These are phyloP conservation scores for Alternaria hordeiaustralica DNA, from an alignment of 2,329 filamentous ascomycete species.

Conservation along the genomic window DNA sequence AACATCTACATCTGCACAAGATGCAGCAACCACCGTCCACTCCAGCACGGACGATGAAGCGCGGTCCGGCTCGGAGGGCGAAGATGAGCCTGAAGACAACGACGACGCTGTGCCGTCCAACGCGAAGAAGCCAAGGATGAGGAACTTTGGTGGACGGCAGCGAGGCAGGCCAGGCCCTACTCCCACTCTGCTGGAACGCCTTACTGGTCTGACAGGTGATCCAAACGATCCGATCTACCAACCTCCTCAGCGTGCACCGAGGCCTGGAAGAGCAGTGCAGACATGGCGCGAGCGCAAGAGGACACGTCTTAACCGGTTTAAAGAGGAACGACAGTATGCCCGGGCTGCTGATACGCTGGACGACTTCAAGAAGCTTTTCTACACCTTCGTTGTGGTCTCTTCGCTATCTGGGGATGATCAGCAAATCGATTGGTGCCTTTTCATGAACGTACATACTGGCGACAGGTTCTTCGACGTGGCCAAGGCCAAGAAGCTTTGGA, in stretches of 20 bases:
- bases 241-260: slow-evolving; percentile 16
- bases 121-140: slow-evolving; percentile 11
- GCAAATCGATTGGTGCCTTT: slow-evolving; percentile 51
- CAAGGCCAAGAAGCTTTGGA: slow-evolving; percentile 49
- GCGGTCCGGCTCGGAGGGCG: slow-evolving; percentile 14
- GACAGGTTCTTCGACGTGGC: slow-evolving; percentile 43
- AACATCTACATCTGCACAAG: not conserved
- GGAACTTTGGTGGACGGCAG: slow-evolving; percentile 7
- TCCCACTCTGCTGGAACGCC: slow-evolving; percentile 42
- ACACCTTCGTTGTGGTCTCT: slow-evolving; percentile 38
- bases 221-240: slow-evolving; percentile 36
- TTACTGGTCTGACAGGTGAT: slow-evolving; percentile 45
- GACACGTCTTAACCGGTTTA: slow-evolving; percentile 11
- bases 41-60: slow-evolving; percentile 18
- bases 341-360: slow-evolving; percentile 28
- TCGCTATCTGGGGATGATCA: slow-evolving; percentile 46
- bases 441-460: slow-evolving; percentile 48
- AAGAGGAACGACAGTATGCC: slow-evolving; percentile 22
- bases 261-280: not conserved
- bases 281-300: slow-evolving; percentile 26
- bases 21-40: not conserved
- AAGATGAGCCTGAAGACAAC: slow-evolving; percentile 10
- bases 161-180: slow-evolving; percentile 9
- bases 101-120: not conserved
- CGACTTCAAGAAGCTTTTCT: slow-evolving; percentile 41